These are phyloP conservation scores for Colletotrichum sp. DNA, from an alignment of 2,329 filamentous ascomycete genomes.

Conservation along the genomic window DNA sequence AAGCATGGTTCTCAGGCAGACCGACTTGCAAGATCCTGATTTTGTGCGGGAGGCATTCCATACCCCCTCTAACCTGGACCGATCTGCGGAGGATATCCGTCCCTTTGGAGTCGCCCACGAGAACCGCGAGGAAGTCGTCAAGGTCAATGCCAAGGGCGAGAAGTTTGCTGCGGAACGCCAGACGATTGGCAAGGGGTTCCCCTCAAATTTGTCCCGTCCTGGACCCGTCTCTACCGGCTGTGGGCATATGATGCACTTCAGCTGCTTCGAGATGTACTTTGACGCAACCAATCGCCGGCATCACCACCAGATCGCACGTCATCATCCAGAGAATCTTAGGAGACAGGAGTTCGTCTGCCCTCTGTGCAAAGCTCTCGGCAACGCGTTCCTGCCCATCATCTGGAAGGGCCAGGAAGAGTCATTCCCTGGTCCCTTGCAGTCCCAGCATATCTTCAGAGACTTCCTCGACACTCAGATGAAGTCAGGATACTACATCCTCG, in stretches of 20 bases:
- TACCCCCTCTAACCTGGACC: constrained; percentile 82
- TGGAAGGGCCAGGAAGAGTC: constrained; percentile 93
- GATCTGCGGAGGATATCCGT: constrained; percentile 79
- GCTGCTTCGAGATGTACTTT: constrained; percentile 92
- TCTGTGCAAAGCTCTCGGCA: constrained; percentile 94
- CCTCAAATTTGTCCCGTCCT: constrained; percentile 65
- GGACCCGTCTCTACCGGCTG: constrained; percentile 91
- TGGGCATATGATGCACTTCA: constrained; percentile 98
- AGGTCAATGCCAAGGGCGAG: constrained; percentile 75
- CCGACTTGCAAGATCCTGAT: constrained; percentile 80
- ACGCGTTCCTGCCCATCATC: constrained; percentile 91
- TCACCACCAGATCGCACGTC: constrained; percentile 88
- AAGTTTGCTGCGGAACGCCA: constrained; percentile 78
- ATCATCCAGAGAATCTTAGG: constrained; percentile 84
- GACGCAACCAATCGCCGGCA: constrained; percentile 85
- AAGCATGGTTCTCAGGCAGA: constrained; percentile 86
- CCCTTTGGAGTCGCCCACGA: constrained; percentile 92
- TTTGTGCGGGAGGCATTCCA: constrained; percentile 83
- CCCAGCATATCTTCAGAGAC: constrained; percentile 65
- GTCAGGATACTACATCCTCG: constrained; percentile 45
- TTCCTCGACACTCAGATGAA: constrained; percentile 70
- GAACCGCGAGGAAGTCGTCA: constrained; percentile 79
- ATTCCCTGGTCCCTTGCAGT: constrained; percentile 74
- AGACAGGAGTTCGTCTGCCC: constrained; percentile 94
- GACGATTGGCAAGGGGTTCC: constrained; percentile 88